phyloP scores from a whole-genome alignment of 2,329 filamentous ascomycete species.

The Emmonsia crescens region DNA sequence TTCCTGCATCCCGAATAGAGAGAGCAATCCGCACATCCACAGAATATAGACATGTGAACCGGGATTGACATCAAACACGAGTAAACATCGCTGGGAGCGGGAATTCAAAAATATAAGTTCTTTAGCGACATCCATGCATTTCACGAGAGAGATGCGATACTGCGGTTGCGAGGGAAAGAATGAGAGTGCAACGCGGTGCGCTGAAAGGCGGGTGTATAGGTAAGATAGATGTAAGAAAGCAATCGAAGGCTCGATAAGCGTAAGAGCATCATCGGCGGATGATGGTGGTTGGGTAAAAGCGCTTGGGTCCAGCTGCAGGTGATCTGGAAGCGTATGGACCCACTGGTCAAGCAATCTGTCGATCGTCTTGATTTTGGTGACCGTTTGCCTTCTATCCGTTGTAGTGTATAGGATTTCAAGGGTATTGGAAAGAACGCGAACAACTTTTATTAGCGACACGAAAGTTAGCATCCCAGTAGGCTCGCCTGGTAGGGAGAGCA shows the following conservation, averaged over 20 bases:
- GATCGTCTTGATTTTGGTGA: slow-evolving; percentile 9
- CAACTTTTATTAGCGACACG: slow-evolving; percentile 10
- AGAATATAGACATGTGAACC: slow-evolving; percentile 10
- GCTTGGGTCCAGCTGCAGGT: slow-evolving; percentile 6
- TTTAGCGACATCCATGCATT: slow-evolving; percentile 5
- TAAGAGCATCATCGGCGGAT: not conserved
- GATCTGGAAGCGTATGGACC: slow-evolving; percentile 9
- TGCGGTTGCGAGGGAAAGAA: slow-evolving; percentile 4
- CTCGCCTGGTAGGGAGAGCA: slow-evolving; percentile 9
- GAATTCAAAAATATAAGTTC: slow-evolving; percentile 7
- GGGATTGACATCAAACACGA: slow-evolving; percentile 9
- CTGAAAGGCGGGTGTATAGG: slow-evolving; percentile 7
- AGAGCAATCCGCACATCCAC: slow-evolving; percentile 10
- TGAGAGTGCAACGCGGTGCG: slow-evolving; percentile 9
- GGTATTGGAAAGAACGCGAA: slow-evolving; percentile 8
- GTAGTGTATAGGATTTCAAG: slow-evolving; percentile 11
- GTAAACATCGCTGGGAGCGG: slow-evolving; percentile 1
- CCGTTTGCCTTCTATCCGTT: slow-evolving; percentile 8
- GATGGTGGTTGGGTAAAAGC: slow-evolving; percentile 1
- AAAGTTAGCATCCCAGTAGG: slow-evolving; percentile 11
- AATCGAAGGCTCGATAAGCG: slow-evolving; percentile 6
- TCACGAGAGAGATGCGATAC: slow-evolving; percentile 4
- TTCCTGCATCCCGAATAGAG: slow-evolving; percentile 7
- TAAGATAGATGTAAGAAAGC: slow-evolving; percentile 10
- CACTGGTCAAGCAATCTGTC: slow-evolving; percentile 10